Evolutionary conservation across 2,329 filamentous ascomycete species (phyloP).

Genomic region (Aspergillus quadrilineatus): DNA sequence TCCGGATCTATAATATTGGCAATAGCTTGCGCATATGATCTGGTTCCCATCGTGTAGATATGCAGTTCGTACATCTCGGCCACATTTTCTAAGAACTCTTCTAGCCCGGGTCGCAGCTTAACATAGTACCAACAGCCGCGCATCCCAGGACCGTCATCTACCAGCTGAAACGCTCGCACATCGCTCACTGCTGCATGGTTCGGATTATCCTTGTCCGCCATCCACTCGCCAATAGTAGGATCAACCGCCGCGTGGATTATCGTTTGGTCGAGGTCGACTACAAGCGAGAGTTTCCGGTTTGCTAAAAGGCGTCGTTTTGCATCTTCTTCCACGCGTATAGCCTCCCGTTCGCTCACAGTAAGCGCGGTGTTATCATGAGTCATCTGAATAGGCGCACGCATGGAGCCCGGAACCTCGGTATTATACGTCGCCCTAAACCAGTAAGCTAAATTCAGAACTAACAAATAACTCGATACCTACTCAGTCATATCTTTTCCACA

Average conservation of each 20-base stretch:
- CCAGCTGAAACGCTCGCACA: slow-evolving; percentile 82
- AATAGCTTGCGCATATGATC: slow-evolving; percentile 91
- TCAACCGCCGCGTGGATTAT: slow-evolving; percentile 98
- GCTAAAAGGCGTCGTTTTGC: slow-evolving; percentile 78
- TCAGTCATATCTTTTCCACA: slow-evolving; percentile 97
- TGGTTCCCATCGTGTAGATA: slow-evolving; percentile 98
- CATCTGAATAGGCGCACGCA: slow-evolving; percentile 91
- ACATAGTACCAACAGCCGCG: slow-evolving; percentile 94
- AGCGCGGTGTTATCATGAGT: slow-evolving; percentile 86
- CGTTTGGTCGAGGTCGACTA: slow-evolving; percentile 96
- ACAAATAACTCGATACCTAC: slow-evolving; percentile 39
- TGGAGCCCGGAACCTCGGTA: slow-evolving; percentile 72
- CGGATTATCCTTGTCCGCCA: slow-evolving; percentile 80
- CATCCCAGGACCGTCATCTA: slow-evolving; percentile 76
- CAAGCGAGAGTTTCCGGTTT: slow-evolving; percentile 81
- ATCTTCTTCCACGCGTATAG: slow-evolving; percentile 78
- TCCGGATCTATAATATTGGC: slow-evolving; percentile 90
- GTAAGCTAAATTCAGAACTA: neutral
- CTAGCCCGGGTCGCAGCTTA: slow-evolving; percentile 86
- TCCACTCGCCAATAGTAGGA: slow-evolving; percentile 94
- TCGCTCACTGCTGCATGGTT: slow-evolving; percentile 90
- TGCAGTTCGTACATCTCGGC: slow-evolving; percentile 87
- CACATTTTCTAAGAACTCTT: slow-evolving; percentile 75
- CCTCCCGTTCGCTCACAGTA: slow-evolving; percentile 79
- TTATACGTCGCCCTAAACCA: slow-evolving; percentile 67